A percentile compares a stretch with the other conserved stretches of the same genome.
These are phyloP conservation scores for Taphrina sp. DNA, from an alignment of 1,139 yeast species.

Conservation along the genomic window DNA sequence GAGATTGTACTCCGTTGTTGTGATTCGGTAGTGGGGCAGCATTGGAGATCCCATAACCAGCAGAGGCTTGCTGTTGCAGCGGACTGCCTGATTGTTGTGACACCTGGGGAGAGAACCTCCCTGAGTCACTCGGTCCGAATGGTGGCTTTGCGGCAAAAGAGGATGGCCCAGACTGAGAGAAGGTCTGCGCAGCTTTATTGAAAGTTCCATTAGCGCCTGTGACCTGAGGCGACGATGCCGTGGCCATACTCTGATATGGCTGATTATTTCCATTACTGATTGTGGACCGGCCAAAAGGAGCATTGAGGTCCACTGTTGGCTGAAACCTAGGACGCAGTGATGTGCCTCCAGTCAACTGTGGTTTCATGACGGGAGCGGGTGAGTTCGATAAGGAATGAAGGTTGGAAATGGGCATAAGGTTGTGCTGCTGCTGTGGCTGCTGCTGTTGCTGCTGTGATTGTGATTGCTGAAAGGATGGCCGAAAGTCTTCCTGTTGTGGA, in stretches of 20 bases:
- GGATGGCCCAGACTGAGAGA: not conserved
- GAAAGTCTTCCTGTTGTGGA: conserved; percentile 40
- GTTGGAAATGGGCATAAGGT: too few species aligned
- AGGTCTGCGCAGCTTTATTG: not conserved
- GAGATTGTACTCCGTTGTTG: not conserved
- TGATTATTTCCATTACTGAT: too few species aligned
- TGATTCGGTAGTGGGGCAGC: not conserved
- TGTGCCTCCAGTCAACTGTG: conserved; percentile 9
- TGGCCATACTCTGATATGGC: not conserved
- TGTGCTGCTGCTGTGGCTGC: conserved; percentile 23
- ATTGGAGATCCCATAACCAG: not conserved
- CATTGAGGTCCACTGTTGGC: conserved; percentile 16
- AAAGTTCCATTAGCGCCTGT: too few species aligned
- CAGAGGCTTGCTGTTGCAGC: not conserved
- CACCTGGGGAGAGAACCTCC: not conserved
- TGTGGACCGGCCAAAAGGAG: conserved; percentile 8
- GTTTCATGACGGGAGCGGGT: conserved; percentile 1
- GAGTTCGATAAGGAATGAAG: too few species aligned
- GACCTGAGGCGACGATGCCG: too few species aligned
- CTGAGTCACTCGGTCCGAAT: not conserved
- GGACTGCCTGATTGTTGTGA: too few species aligned
- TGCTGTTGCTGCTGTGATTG: conserved; percentile 38
- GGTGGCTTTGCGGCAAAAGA: not conserved
- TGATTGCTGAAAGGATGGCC: conserved; percentile 36
- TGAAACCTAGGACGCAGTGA: conserved; percentile 17